Evolutionary conservation across 305 asterid genomes (phyloP), one percentile per base, ranked within the genome.

Genomic region (Withania somnifera): DNA sequence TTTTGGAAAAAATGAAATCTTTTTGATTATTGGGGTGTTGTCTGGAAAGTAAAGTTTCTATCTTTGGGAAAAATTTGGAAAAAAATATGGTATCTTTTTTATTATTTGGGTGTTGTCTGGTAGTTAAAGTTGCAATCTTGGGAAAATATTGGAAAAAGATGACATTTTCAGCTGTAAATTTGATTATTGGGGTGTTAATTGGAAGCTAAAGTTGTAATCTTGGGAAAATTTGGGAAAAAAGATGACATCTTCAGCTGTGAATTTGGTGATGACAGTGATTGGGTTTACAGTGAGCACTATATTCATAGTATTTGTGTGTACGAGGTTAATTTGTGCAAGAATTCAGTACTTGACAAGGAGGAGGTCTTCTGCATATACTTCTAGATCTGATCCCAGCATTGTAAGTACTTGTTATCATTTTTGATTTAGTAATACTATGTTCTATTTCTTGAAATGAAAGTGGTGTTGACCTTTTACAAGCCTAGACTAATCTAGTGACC

Each of bases 231-330:
- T 47, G 40, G 30, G 0, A 50, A 60, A 32, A 63, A 83, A 66
- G 79, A 91, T 86, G 97, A 89, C 81, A 84, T 85, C 97, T 88
- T 84, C 93, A 11, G 89, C 88, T 77, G 84, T 86, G 81, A 95
- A 95, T 88, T 86, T 95, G 90, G 98, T 93, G 94, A 95, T 94
- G 99, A 92, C 98, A 54, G 98, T 92, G 85, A 90, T 93, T 88
- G 99, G 97, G 84, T 95, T 93, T 88, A 87, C 95, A 20, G 83
- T 92, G 77, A 95, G 99, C 84, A 89, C 85, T 52, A 83, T 91
- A 93, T 93, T 95, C 88, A 93, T 95, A 58, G 95, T 94, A 71
- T 95, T 93, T 86, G 97, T 95, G 2, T 95, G 97, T 79, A 88
- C 98, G 47, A 91, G 99, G 89, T 92, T 95, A 54, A 91, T 95